Base-by-base conservation (phyloP, 176 grass and related monocot genomes). In the Luzula sylvatica region DNA sequence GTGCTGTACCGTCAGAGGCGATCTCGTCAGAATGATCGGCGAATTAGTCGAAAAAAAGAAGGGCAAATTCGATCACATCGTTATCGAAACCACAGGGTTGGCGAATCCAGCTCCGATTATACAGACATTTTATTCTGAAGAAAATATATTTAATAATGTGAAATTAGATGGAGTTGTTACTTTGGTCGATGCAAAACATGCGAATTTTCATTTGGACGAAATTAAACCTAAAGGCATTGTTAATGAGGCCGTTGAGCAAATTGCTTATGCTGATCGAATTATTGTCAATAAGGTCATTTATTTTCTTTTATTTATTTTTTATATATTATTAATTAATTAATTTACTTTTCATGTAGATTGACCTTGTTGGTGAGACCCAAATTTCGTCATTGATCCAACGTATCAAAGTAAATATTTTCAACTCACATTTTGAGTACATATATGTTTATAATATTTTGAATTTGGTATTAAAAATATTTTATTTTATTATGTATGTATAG, bases 21-120 rank as follows among this genome's bases (percentile, higher is more conserved):
- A 98, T 90, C 80, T 98, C 52, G 92, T 90, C 22, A 78, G 81
- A 75, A 87, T 98, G 86, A 98, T 98, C 11, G 61, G 82, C 53
- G 92, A 98, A 87, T 75, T 98, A 67, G 81, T 98, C 61, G 52
- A 80, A 13, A 83, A 53, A 68, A 98, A 98, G 86, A 98, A 90
- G 46, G 86, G 92, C 1, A 98, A 72, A 15, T 98, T 90, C 75
- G 92, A 83, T 59, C 86, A 98, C 53, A 88, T 98, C 50, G 65
- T 98, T 14, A 98, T 90, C 14, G 92, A 98, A 80, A 98, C 92
- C 25, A 98, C 86, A 90, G 81, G 92, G 50, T 70, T 98, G 72
- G 92, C 92, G 0, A 98, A 98, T 53, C 85, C 85, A 53, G 85
- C 92, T 40, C 85, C 92, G 52, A 98, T 98, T 35, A 98, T 98